These are phyloP conservation scores for Zymoseptoria passerinii DNA, from an alignment of 2,329 filamentous ascomycete genomes.

Conservation along the genomic window DNA sequence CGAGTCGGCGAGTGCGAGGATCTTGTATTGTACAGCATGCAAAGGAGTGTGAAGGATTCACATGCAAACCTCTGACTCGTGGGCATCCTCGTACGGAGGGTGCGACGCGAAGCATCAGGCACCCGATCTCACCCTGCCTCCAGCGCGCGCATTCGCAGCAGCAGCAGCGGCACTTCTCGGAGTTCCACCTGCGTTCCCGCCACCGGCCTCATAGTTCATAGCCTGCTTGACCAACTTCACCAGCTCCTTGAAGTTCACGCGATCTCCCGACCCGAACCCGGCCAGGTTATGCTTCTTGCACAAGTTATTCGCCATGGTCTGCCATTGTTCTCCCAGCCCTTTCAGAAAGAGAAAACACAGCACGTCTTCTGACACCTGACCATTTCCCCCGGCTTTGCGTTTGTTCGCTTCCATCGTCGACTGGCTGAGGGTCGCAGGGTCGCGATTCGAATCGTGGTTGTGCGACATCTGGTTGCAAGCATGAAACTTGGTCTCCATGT, in stretches of 20 bases:
- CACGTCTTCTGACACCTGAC: constrained; percentile 22
- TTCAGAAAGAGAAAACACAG: constrained; percentile 26
- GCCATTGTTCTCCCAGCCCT: constrained; percentile 19
- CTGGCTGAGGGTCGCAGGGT: constrained; percentile 6
- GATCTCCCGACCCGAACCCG: constrained; percentile 26
- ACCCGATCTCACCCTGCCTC: background rate
- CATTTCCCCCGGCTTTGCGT: constrained; percentile 7
- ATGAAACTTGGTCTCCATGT: constrained; percentile 20
- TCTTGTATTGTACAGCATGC: background rate
- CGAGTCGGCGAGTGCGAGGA: background rate
- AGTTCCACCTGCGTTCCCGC: background rate
- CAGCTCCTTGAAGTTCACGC: constrained; percentile 23
- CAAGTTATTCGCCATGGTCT: constrained; percentile 19
- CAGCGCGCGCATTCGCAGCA: background rate
- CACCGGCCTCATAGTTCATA: constrained; percentile 13
- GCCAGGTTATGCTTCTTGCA: constrained; percentile 26
- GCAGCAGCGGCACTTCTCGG: background rate
- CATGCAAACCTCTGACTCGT: background rate
- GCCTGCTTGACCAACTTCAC: constrained; percentile 18
- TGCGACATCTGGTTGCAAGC: constrained; percentile 21
- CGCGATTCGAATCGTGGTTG: constrained; percentile 10
- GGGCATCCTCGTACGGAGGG: too few species aligned
- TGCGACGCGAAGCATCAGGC: background rate
- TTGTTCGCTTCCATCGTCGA: constrained; percentile 7
- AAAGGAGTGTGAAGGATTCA: background rate